A percentile compares a stretch with the other conserved stretches of the same genome.
phyloP scores from a whole-genome alignment of 2,329 filamentous ascomycete species.

The Penicillium sp. region DNA sequence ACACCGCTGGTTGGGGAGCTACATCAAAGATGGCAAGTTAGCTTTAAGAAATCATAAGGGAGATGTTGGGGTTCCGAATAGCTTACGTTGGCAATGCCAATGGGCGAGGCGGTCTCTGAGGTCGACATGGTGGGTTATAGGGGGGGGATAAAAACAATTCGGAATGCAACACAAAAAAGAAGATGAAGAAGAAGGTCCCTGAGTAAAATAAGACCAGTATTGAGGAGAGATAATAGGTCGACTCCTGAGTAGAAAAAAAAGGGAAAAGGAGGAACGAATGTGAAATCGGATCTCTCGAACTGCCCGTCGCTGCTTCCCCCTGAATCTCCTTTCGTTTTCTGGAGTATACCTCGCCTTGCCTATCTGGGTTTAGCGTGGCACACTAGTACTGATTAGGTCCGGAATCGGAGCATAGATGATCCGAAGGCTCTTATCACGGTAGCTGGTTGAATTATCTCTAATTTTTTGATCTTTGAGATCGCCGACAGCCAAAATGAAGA shows the following conservation, averaged over 20 bases:
- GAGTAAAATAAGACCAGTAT: constrained; percentile 9
- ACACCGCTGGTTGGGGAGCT: constrained; percentile 69
- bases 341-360: constrained; percentile 30
- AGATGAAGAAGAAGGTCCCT: constrained; percentile 16
- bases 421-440: constrained; percentile 24
- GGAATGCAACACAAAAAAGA: constrained; percentile 19
- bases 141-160: constrained; percentile 19
- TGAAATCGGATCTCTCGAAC: constrained; percentile 11
- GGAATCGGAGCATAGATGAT: constrained; percentile 21
- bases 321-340: constrained; percentile 32
- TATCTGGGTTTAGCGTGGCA: constrained; percentile 19
- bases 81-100: constrained; percentile 73
- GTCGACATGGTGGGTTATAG: constrained; percentile 51
- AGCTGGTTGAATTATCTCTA: constrained; percentile 15
- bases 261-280: constrained; percentile 16
- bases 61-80: not conserved
- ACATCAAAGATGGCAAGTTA: constrained; percentile 19
- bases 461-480: constrained; percentile 26
- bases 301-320: constrained; percentile 26
- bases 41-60: not conserved
- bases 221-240: constrained; percentile 6
- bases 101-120: constrained; percentile 61
- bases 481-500: constrained; percentile 71
- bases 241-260: constrained; percentile 15
- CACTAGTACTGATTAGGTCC: constrained; percentile 13